These are phyloP conservation scores for Podila clonocystis DNA, from an alignment of 192 early-diverging fungal genomes.

Conservation along the genomic window DNA sequence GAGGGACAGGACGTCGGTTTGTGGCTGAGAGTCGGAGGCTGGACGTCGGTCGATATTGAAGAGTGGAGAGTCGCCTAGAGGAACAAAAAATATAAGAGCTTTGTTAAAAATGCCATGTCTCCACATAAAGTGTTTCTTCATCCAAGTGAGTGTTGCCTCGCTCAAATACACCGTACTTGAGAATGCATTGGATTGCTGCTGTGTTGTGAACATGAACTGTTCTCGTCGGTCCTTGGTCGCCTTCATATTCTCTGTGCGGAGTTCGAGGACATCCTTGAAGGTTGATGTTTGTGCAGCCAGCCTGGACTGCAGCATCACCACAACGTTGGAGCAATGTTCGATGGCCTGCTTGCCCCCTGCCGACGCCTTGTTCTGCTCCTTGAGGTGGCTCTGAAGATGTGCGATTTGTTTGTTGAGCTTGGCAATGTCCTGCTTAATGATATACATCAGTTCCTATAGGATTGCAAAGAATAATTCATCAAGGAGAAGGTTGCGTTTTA, in stretches of 20 bases:
- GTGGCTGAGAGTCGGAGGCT: conserved; percentile 15
- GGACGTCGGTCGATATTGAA: conserved; percentile 66
- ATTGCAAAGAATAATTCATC: neutral
- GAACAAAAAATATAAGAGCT: neutral
- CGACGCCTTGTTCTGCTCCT: conserved; percentile 60
- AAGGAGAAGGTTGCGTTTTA: neutral
- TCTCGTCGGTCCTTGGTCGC: conserved; percentile 89
- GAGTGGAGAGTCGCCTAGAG: conserved; percentile 62
- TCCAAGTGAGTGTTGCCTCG: neutral
- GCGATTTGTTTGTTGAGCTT: conserved; percentile 94
- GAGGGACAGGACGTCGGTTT: conserved; percentile 51
- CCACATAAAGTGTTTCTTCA: too few relatives aligned
- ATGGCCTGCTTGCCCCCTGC: conserved; percentile 69
- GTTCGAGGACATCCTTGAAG: conserved; percentile 97
- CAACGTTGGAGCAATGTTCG: conserved; percentile 93
- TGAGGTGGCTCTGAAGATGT: conserved; percentile 77
- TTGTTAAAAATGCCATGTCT: neutral
- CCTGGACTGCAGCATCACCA: conserved; percentile 92
- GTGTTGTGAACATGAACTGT: conserved; percentile 80
- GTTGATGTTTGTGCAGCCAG: conserved; percentile 88
- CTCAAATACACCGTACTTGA: conserved; percentile 49
- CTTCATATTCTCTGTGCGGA: conserved; percentile 96
- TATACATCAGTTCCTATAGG: conserved; percentile 84
- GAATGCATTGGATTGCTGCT: conserved; percentile 51
- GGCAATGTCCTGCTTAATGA: conserved; percentile 97